phyloP scores from a whole-genome alignment of 129 eudicot genomes.

The Flaveria sonorensis region DNA sequence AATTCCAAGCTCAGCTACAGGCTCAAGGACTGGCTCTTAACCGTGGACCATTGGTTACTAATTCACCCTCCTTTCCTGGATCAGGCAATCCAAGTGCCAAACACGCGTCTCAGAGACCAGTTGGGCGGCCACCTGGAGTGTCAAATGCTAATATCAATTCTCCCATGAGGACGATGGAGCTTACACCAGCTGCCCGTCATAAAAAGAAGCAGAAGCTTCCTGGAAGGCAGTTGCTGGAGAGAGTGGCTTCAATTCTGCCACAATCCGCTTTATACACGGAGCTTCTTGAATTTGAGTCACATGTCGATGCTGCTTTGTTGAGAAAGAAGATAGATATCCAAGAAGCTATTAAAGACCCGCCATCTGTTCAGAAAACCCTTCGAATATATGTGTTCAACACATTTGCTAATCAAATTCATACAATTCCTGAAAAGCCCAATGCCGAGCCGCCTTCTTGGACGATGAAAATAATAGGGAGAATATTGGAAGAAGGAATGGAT shows the following conservation, averaged over 20 bases:
- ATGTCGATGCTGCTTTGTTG: slow-evolving; percentile 78
- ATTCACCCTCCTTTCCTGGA: slow-evolving; percentile 8
- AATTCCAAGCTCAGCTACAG: slow-evolving; percentile 69
- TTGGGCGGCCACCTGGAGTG: slow-evolving; percentile 71
- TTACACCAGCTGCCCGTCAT: slow-evolving; percentile 60
- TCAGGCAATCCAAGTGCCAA: slow-evolving; percentile 30
- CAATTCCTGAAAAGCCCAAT: slow-evolving; percentile 70
- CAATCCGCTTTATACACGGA: slow-evolving; percentile 83
- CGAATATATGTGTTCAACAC: slow-evolving; percentile 89
- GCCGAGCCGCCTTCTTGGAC: slow-evolving; percentile 91
- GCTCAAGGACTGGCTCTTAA: slow-evolving; percentile 65
- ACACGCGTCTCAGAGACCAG: slow-evolving; percentile 61
- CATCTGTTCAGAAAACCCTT: slow-evolving; percentile 78
- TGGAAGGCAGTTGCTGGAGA: slow-evolving; percentile 66
- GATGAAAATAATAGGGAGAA: slow-evolving; percentile 79
- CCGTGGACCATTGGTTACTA: slow-evolving; percentile 45
- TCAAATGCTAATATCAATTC: slow-evolving; percentile 39
- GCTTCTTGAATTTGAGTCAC: slow-evolving; percentile 92
- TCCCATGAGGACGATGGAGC: slow-evolving; percentile 67
- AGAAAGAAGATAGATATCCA: slow-evolving; percentile 89
- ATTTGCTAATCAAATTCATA: slow-evolving; percentile 74
- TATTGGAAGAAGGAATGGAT: slow-evolving; percentile 92
- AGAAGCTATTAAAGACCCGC: slow-evolving; percentile 76
- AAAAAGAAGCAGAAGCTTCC: slow-evolving; percentile 80
- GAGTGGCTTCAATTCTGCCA: slow-evolving; percentile 85